Base-by-base conservation (phyloP, 495 filamentous ascomycete genomes). In the Aspergillus nidulans region DNA sequence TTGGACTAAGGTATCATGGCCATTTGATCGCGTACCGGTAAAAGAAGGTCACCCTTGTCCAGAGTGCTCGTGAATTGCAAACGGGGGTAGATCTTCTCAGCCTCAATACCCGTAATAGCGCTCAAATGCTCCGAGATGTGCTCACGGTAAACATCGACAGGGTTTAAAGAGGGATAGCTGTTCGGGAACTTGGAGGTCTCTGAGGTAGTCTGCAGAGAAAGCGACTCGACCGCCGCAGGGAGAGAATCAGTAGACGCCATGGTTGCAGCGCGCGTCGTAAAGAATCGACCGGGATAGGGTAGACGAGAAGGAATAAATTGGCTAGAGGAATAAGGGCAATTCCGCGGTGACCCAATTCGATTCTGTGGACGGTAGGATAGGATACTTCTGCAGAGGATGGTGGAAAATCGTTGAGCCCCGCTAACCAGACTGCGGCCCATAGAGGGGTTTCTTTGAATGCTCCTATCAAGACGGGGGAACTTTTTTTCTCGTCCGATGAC, bases 1-100 rank as follows among this genome's bases (percentile, higher is more conserved):
- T 19, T 30, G 6, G 30, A 34, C 15, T 34, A 6, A 12, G 8
- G 15, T 34, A 34, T n/a, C 10, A 18, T 19, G 9, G 24, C 19
- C 19, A 2, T 42, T n/a, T 56, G 6, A 52, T 57, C n/a, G 61
- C 69, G 53, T 75, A 77, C 85, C 47, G 92, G 83, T 32, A 96
- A 74, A 42, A 86, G 75, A 59, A 97, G 72, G 67, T 97, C 92
- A 56, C 92, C 92, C 78, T 95, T 95, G 53, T 96, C 92, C 24
- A 95, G 74, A 44, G 83, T 83, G 57, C 81, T 77, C 13, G 92
- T 96, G 90, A 90, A 96, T 64, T 83, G 75, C 30, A 97, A 71
- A 25, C 83, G 82, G 18, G 85, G 75, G 63, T 88, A 95, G 64
- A 98, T 89, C 66, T 91, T 82, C 45, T 77, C 77, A 3, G 83